Percentiles rank a stretch among this genome's conserved stretches.
phyloP scores from a whole-genome alignment of 257 asterid species.

The Nicotiana tabacum region DNA sequence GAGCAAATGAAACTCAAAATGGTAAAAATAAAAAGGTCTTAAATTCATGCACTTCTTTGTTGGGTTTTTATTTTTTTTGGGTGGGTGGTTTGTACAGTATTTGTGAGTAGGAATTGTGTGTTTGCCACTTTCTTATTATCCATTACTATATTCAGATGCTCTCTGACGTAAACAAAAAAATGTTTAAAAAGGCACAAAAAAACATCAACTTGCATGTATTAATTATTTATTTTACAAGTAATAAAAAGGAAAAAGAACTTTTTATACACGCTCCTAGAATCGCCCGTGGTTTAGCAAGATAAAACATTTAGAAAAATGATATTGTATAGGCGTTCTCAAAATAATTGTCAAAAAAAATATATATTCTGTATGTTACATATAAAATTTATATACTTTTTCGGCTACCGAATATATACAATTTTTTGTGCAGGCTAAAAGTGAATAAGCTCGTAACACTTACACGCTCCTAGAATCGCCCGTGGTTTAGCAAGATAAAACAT shows the following conservation, averaged over 20 bases:
- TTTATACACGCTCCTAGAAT: not conserved
- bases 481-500: no score
- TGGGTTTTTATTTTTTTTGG: not conserved
- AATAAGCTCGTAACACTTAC: no score
- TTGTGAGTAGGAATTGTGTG: slow-evolving; percentile 8
- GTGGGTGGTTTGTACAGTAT: not conserved
- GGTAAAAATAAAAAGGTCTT: not conserved
- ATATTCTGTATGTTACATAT: no score
- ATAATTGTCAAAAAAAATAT: no score
- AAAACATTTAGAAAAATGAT: no score
- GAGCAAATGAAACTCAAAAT: not conserved
- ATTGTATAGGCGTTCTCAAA: no score
- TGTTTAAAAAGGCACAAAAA: not conserved
- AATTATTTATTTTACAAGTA: not conserved
- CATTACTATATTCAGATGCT: slow-evolving; percentile 10
- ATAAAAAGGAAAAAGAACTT: not conserved
- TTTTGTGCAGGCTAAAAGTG: no score
- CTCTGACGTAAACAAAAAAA: not conserved
- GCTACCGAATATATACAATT: no score
- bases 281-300: not conserved
- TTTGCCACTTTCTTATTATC: slow-evolving; percentile 4
- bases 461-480: no score
- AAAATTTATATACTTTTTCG: no score
- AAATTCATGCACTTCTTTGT: not conserved
- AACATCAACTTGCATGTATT: not conserved